Evolutionary conservation across 2,329 filamentous ascomycete species (phyloP), one percentile per base, ranked within the genome.

Genomic region (Teratosphaeria epicoccoides): DNA sequence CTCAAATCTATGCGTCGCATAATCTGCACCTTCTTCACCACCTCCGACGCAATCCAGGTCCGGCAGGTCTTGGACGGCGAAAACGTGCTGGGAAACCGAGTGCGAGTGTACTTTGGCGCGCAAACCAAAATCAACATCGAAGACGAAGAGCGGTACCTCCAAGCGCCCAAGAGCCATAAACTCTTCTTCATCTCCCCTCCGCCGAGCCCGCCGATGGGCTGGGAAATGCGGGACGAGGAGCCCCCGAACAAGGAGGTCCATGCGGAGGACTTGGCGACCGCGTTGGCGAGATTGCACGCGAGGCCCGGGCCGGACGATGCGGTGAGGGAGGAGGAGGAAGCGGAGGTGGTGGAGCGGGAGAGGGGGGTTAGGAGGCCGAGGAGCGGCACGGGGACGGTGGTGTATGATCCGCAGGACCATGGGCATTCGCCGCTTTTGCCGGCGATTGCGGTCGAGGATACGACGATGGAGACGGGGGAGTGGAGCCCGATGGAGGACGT

Each of bases 1-100:
- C 79, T 93, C 56, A 88, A 87, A 68, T 89, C 85, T 6, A 88
- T 93, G 76, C 81, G 84, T 57, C 84, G 87, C 67, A 88, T 93
- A 63, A 77, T 91, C 60, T 81, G 87, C 55, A 88, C 85, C 59
- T 91, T 93, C 75, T 83, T 78, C 69, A 80, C 82, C 55, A 75
- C 79, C 62, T 78, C 83, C 49, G 79, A 84, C 50, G 86, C 87
- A 52, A 81, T 87, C 61, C 74, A 76, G 51, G 84, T 91, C 51
- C 83, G 85, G 57, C 74, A 81, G 59, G 75, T 84, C 51, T 86
- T 88, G 70, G 86, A 93, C 63, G 83, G 84, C 61, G 84, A 89
- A 70, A 73, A 73, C 23, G 76, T 91, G 58, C 79, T 90, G 71
- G 87, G 85, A 61, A 76, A 83, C 67, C 75, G 77, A 50, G 78